Evolutionary conservation across 164 flowering plant genomes (phyloP).

Genomic region (Umbilicus rupestris): DNA sequence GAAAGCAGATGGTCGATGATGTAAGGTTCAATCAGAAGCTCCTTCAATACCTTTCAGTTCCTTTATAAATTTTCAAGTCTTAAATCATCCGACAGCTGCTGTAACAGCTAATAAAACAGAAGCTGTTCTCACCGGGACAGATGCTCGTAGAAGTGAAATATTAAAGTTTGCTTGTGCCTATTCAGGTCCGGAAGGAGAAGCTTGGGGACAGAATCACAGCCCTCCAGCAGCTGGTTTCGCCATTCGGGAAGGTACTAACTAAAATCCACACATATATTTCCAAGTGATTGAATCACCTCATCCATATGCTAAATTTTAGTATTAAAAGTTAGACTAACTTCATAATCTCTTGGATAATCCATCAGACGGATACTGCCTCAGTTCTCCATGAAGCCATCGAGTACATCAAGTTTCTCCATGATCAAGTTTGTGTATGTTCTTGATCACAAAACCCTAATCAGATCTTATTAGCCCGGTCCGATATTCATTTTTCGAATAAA

Average conservation of each 20-base stretch:
- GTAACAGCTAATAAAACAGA: too few species aligned
- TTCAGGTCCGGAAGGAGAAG: slow-evolving; percentile 67
- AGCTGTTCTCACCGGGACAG: too few species aligned
- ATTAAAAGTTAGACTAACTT: neutral
- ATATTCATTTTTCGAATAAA: neutral
- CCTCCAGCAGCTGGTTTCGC: slow-evolving; percentile 71
- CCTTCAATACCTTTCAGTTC: too few species aligned
- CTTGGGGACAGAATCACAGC: slow-evolving; percentile 70
- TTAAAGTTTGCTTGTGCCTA: too few species aligned
- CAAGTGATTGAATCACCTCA: neutral
- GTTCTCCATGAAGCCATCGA: slow-evolving; percentile 76
- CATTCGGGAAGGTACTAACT: slow-evolving; percentile 73
- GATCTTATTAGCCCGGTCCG: slow-evolving; percentile 5
- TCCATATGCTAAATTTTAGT: neutral
- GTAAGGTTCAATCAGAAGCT: too few species aligned
- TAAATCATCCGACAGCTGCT: too few species aligned
- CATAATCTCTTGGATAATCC: neutral
- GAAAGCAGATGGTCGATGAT: too few species aligned
- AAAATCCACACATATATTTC: slow-evolving; percentile 16
- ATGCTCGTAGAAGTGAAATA: too few species aligned
- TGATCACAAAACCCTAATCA: neutral
- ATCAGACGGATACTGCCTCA: slow-evolving; percentile 75
- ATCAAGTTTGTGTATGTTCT: slow-evolving; percentile 60
- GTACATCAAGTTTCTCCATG: slow-evolving; percentile 71
- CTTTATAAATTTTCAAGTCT: too few species aligned